Evolutionary conservation across 225 moss, liverwort and hornwort species (phyloP).

Genomic region (Asterella californica): DNA sequence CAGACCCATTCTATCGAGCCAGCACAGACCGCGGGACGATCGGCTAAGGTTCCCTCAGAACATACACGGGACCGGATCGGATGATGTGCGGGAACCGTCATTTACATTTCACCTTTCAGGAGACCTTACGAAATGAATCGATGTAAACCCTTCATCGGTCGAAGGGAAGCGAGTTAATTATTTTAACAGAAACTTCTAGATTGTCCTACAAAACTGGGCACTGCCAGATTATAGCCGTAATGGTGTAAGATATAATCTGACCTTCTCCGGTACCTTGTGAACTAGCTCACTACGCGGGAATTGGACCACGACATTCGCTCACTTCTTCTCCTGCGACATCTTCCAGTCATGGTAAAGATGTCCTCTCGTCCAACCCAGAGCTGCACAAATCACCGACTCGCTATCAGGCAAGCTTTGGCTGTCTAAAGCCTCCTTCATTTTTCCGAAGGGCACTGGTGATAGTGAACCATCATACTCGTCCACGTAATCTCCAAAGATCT

Average conservation of each 20-base stretch:
- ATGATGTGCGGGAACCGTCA: too few relatives aligned
- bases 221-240: background rate
- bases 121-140: background rate
- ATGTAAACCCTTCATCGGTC: background rate
- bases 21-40: too few relatives aligned
- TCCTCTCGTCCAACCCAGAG: slow-evolving; percentile 23
- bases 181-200: background rate
- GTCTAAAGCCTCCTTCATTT: slow-evolving; percentile 24
- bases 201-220: slow-evolving; percentile 11
- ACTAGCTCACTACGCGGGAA: background rate
- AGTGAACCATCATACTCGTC: slow-evolving; percentile 20
- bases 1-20: too few relatives aligned
- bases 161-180: background rate
- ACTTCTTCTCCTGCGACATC: slow-evolving; percentile 15
- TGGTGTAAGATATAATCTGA: background rate
- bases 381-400: slow-evolving; percentile 17
- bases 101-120: too few relatives aligned
- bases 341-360: slow-evolving; percentile 29
- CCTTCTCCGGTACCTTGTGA: background rate
- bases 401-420: slow-evolving; percentile 7
- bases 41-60: too few relatives aligned
- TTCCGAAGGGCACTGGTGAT: slow-evolving; percentile 20
- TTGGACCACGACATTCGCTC: background rate
- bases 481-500: slow-evolving; percentile 22
- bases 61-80: too few relatives aligned